These are phyloP conservation scores for Hyphopichia burtonii DNA, from an alignment of 1,139 yeast genomes.

Conservation along the genomic window DNA sequence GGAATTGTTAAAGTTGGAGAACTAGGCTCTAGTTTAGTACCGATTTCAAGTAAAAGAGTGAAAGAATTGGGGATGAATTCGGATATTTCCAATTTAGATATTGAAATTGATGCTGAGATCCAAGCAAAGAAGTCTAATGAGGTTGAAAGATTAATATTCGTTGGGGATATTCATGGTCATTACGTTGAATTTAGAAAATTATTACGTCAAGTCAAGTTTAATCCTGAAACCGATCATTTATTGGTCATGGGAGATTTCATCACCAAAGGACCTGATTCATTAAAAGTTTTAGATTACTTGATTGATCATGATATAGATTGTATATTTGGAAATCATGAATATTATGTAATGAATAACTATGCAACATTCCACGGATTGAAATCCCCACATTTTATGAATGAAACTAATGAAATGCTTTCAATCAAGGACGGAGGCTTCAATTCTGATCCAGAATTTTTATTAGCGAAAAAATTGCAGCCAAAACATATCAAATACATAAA, in stretches of 20 bases:
- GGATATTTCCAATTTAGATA: background rate
- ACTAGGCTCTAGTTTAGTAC: conserved; percentile 22
- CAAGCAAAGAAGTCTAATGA: conserved; percentile 3
- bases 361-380: conserved; percentile 55
- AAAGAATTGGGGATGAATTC: conserved; percentile 14
- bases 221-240: conserved; percentile 52
- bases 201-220: conserved; percentile 45
- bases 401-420: background rate
- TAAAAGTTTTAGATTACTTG: conserved; percentile 66
- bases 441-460: conserved; percentile 55
- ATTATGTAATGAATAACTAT: conserved; percentile 60
- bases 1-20: conserved; percentile 27
- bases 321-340: conserved; percentile 88
- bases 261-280: conserved; percentile 79
- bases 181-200: conserved; percentile 52
- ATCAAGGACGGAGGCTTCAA: conserved; percentile 24
- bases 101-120: conserved; percentile 1
- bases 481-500: conserved; percentile 59
- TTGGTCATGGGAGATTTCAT: conserved; percentile 81
- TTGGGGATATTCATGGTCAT: conserved; percentile 92
- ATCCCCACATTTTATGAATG: conserved; percentile 21
- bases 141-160: conserved; percentile 53
- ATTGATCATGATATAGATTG: conserved; percentile 63
- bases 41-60: conserved; percentile 19
- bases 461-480: conserved; percentile 60